These are phyloP conservation scores for Globisporangium alternatum DNA, from an alignment of 352 stramenopile species.

Conservation along the genomic window DNA sequence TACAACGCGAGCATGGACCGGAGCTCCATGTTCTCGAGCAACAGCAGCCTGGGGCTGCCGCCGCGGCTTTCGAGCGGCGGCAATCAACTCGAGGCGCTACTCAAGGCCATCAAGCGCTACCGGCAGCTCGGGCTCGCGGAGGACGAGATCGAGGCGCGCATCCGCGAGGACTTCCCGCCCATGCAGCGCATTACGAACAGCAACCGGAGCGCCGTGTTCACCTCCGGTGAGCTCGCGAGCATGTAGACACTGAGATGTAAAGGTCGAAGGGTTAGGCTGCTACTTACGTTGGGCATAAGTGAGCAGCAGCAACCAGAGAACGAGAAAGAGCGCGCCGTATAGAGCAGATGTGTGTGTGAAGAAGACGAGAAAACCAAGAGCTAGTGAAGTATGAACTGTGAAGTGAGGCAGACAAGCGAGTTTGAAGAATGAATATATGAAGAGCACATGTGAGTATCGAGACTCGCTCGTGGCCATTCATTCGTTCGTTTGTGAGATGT, in stretches of 20 bases:
- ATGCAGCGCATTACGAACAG: slow-evolving; percentile 36
- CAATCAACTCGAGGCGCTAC: slow-evolving; percentile 55
- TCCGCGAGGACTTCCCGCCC: slow-evolving; percentile 63
- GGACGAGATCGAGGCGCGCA: slow-evolving; percentile 62
- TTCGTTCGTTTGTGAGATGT: too few relatives aligned
- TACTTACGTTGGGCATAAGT: slow-evolving; percentile 15
- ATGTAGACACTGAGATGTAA: slow-evolving; percentile 8
- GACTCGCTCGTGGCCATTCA: too few relatives aligned
- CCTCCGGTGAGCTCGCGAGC: slow-evolving; percentile 16
- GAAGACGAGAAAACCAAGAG: too few relatives aligned
- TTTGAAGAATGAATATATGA: too few relatives aligned
- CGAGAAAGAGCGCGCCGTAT: too few relatives aligned
- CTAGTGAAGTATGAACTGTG: too few relatives aligned
- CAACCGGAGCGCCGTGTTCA: neutral
- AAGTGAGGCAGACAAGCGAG: too few relatives aligned
- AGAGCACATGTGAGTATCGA: too few relatives aligned
- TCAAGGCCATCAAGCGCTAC: slow-evolving; percentile 65
- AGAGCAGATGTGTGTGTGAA: too few relatives aligned
- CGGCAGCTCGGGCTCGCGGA: slow-evolving; percentile 50
- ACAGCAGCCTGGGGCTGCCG: slow-evolving; percentile 53
- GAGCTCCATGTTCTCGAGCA: slow-evolving; percentile 47
- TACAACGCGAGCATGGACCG: slow-evolving; percentile 22
- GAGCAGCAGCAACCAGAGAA: neutral
- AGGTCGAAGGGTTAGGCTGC: neutral
- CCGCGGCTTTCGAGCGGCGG: slow-evolving; percentile 55